Evolutionary conservation across 129 eudicot genomes (phyloP), one percentile per base, ranked within the genome.

Genomic region (Oenanthe sinensis): DNA sequence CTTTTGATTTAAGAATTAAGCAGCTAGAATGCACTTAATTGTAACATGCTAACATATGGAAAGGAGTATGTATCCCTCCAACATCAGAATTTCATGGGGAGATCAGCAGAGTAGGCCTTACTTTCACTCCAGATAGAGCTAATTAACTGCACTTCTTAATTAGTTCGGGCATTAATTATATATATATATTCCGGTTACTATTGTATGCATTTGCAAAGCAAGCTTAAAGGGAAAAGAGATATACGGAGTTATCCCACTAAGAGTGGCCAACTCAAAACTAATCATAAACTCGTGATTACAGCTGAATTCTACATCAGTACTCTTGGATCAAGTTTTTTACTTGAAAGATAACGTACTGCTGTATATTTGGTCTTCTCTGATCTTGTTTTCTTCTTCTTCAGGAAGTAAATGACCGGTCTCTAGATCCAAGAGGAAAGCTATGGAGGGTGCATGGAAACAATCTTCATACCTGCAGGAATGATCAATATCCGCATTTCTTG

Each of bases 371-470:
- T 33, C 36, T 33, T 33, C 36, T 33, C 46, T 77, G 28, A 44
- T 65, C 74, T 22, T 62, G 28, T 58, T 22, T n/a, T 33, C 1
- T 24, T 45, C 26, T 45, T 36, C 45, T 26, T 45, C 81, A 87
- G 90, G 88, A 85, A 71, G 74, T 58, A 50, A 37, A 54, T 67
- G 90, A 87, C 22, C 74, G 74, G 63, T 87, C 63, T 37, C 75
- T 77, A 0, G 82, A n/a, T n/a, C n/a, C n/a, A 91, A 47, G 90
- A 85, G 71, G 87, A 85, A 50, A 83, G 54, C 84, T 75, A 28
- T 20, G 97, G 97, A 74, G 93, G 93, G n/a, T n/a, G n/a, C n/a
- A 69, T 91, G 97, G 97, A 89, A 87, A 84, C 86, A 91, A 58
- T 89, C 91, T 42, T 85, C 93, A 1, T 85, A 82, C 80, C 20